phyloP scores from a whole-genome alignment of 192 early-diverging fungal genomes.

The Kickxella alabastrina region DNA sequence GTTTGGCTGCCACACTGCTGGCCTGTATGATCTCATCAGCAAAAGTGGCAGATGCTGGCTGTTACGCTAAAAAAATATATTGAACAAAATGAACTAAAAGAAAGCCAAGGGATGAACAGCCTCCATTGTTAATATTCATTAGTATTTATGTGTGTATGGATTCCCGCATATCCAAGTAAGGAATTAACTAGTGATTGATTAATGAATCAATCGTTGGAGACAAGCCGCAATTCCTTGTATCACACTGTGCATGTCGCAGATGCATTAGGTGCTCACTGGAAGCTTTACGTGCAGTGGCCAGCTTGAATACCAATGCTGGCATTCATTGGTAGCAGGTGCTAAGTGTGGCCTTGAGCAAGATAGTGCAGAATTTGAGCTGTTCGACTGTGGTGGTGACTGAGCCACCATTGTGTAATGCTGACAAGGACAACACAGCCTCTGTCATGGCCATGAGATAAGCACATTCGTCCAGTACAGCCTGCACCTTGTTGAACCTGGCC shows the following conservation, averaged over 20 bases:
- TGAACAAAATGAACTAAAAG: too few species aligned
- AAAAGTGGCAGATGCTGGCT: background rate
- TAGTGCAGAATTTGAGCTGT: constrained; percentile 30
- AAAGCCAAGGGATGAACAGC: too few species aligned
- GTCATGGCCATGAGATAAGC: constrained; percentile 30
- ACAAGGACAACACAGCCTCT: constrained; percentile 22
- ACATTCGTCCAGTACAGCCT: constrained; percentile 19
- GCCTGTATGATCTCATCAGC: background rate
- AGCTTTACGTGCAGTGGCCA: constrained; percentile 15
- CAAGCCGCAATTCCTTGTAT: too few species aligned
- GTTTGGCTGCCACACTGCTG: background rate
- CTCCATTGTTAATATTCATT: too few species aligned
- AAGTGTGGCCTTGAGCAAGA: constrained; percentile 21
- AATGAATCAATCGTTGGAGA: too few species aligned
- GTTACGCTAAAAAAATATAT: too few species aligned
- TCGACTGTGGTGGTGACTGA: constrained; percentile 21
- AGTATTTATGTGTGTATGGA: too few species aligned
- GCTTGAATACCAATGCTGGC: constrained; percentile 12
- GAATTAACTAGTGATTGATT: too few species aligned
- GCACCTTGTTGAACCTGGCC: constrained; percentile 35
- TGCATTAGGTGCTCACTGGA: constrained; percentile 45
- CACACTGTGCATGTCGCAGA: constrained; percentile 26
- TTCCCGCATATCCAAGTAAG: too few species aligned
- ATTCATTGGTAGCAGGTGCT: constrained; percentile 17
- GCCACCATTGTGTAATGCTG: constrained; percentile 1